Percentiles rank a stretch among this genome's conserved stretches.
Evolutionary conservation across 495 filamentous ascomycete genomes (phyloP).

Genomic region (Neurospora sp.): DNA sequence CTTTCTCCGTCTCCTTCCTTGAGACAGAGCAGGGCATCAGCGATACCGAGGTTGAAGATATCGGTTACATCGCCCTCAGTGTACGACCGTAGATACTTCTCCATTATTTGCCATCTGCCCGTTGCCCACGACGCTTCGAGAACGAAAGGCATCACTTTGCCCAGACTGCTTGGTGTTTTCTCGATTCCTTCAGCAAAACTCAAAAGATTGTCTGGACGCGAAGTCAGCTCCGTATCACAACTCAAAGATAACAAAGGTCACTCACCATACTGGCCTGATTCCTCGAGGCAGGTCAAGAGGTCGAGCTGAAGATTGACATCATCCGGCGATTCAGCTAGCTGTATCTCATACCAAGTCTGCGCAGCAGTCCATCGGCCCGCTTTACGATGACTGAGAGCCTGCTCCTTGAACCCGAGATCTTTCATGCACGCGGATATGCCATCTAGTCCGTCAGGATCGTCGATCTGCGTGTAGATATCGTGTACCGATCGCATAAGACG

Average conservation of each 20-base stretch:
- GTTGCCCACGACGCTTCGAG: conserved; percentile 89
- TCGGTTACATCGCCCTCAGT: conserved; percentile 42
- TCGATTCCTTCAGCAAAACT: conserved; percentile 74
- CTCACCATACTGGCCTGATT: conserved; percentile 82
- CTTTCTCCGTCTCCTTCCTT: conserved; percentile 39
- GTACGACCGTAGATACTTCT: conserved; percentile 52
- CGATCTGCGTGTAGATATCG: conserved; percentile 90
- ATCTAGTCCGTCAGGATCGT: conserved; percentile 94
- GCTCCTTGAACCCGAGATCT: conserved; percentile 77
- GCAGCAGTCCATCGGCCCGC: conserved; percentile 96
- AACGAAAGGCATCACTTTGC: conserved; percentile 63
- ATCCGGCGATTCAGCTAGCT: conserved; percentile 65
- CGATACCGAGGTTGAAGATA: conserved; percentile 78
- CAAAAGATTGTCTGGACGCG: conserved; percentile 59
- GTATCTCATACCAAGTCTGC: conserved; percentile 94
- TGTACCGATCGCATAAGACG: conserved; percentile 66
- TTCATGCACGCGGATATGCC: conserved; percentile 81
- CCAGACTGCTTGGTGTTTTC: conserved; percentile 38
- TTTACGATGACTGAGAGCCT: conserved; percentile 83
- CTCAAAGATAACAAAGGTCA: conserved; percentile 7
- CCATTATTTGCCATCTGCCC: conserved; percentile 64
- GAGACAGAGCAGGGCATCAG: conserved; percentile 57
- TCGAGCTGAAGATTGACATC: conserved; percentile 71
- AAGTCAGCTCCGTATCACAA: neutral
- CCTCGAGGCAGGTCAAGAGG: conserved; percentile 78